phyloP scores from a whole-genome alignment of 768 basidiomycete genomes.

The Serpula lacrymans region DNA sequence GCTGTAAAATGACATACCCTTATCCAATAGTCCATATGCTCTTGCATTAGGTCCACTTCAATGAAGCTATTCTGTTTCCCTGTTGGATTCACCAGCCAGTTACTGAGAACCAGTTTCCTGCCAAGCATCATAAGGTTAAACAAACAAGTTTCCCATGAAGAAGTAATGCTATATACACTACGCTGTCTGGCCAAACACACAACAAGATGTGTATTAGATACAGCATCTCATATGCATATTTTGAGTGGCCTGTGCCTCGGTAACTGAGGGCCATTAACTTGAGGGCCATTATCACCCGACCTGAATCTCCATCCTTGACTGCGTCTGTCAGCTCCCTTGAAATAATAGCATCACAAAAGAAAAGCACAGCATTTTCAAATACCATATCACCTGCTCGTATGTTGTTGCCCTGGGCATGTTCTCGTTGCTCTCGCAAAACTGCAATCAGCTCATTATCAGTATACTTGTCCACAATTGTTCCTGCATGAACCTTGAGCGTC shows the following conservation, averaged over 20 bases:
- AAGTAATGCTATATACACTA: conserved; percentile 24
- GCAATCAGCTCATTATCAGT: too few species aligned
- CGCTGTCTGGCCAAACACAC: conserved; percentile 21
- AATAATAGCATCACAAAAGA: conserved; percentile 23
- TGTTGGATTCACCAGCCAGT: conserved; percentile 31
- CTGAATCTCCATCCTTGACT: conserved; percentile 27
- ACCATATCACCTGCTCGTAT: conserved; percentile 13
- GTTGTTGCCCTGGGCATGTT: too few species aligned
- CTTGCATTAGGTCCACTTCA: conserved; percentile 30
- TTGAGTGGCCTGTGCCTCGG: conserved; percentile 23
- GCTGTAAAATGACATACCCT: conserved; percentile 19
- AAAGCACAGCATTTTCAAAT: conserved; percentile 24
- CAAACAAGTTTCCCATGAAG: too few species aligned
- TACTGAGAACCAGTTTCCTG: conserved; percentile 27
- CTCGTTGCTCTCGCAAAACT: too few species aligned
- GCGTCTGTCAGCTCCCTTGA: conserved; percentile 24
- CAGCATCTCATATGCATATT: conserved; percentile 30
- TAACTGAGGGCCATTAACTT: conserved; percentile 18
- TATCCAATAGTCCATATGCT: conserved; percentile 32
- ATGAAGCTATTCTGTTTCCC: conserved; percentile 20
- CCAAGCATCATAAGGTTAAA: too few species aligned
- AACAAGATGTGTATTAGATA: conserved; percentile 23
- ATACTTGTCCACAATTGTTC: conserved; percentile 2
- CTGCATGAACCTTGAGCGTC: conserved; percentile 1
- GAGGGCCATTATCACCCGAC: conserved; percentile 20